Base-by-base conservation (phyloP, 2,329 filamentous ascomycete genomes). In the Gaeumannomyces tritici region DNA sequence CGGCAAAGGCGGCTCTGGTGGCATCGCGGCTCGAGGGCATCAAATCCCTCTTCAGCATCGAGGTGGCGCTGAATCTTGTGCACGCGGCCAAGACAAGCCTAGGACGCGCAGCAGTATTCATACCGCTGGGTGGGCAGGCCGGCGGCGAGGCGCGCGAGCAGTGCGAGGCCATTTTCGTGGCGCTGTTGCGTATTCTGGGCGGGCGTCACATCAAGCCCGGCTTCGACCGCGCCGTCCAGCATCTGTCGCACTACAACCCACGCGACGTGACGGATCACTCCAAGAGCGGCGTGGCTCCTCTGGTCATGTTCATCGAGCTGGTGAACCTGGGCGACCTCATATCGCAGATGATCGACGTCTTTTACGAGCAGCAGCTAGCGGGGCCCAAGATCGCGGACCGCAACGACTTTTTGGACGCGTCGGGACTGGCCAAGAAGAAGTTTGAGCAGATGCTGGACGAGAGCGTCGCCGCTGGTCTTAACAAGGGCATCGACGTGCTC, bases 361-460 rank as follows among this genome's bases (percentile, higher is more conserved):
- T 99, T 73, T 99, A 96, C 75, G 90, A 96, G 72, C 95, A 98
- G 76, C 95, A 99, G 76, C 83, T 99, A 31, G 86, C 92, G 7
- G 84, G 86, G 0, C 85, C 89, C 18, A 90, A 90, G 69, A 87
- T 99, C 61, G 89, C 89, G 1, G 93, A 98, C 72, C 87, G 90
- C 56, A 96, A 96, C 72, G 95, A 99, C 75, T 99, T 99, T 70
- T 80, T 99, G 59, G 91, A 96, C 70, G 89, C 92, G 26, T 91
- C 93, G 0, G 89, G 90, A 35, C 89, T 97, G 69, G 93, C 95
- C 66, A 99, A 99, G 84, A 98, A 97, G 78, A 92, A 91, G 67
- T 99, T 98, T 70, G 95, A 99, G 79, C 93, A 97, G 72, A 96
- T 97, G 89, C 87, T 99, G 1, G 95, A 99, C 71, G 95, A 98